Evolutionary conservation across 73 alveolate species (phyloP).

Genomic region (Tetrahymena malaccensis): DNA sequence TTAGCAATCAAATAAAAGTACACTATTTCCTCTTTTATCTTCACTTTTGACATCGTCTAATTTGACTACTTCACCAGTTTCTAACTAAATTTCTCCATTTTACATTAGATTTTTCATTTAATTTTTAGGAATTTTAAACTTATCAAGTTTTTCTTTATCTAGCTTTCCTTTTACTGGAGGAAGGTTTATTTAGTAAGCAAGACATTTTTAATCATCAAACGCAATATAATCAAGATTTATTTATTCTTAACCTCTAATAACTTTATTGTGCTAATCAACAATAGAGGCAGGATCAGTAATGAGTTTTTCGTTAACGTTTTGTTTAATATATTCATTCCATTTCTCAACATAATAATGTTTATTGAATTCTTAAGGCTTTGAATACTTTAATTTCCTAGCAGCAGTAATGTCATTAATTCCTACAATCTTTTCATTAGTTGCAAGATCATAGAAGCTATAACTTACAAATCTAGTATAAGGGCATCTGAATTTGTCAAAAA

Average conservation of each 20-base stretch:
- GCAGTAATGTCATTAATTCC: not conserved
- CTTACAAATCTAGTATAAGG: not conserved
- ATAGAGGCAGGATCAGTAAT: not conserved
- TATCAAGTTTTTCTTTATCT: not conserved
- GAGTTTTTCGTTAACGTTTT: not conserved
- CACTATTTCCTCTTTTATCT: not conserved
- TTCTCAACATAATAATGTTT: not conserved
- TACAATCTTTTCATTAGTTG: not conserved
- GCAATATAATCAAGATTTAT: not conserved
- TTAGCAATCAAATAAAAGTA: not conserved
- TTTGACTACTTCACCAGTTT: not conserved
- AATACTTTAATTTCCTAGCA: not conserved
- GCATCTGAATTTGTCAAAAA: not conserved
- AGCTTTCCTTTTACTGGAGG: not conserved
- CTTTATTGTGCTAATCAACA: not conserved
- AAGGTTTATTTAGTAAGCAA: not conserved
- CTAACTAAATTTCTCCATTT: not conserved
- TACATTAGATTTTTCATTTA: not conserved
- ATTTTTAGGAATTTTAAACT: not conserved
- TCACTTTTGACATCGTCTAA: not conserved
- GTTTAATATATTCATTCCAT: not conserved
- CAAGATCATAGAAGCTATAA: not conserved
- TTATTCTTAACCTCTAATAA: not conserved
- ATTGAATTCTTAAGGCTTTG: not conserved
- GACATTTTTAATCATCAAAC: not conserved